Evolutionary conservation across 192 early-diverging fungal genomes (phyloP), one percentile per base, ranked within the genome.

Genomic region (Coemansia sp.): DNA sequence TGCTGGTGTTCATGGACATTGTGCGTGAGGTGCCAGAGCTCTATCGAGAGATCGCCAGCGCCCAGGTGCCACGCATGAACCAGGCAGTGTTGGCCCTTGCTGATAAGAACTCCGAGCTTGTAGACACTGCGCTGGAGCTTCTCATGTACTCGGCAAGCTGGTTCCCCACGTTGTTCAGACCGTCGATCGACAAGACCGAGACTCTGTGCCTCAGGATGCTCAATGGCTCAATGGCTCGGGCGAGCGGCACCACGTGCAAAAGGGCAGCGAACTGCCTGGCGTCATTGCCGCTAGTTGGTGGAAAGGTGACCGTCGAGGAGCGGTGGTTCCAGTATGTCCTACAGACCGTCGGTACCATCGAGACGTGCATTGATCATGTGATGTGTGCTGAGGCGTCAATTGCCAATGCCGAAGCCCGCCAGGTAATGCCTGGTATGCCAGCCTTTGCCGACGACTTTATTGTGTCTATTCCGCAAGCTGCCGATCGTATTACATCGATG

Each of bases 151-250:
- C 77, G 11, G 76, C 75, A 4, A 66, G 66, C 61, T 84, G 78
- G 76, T 84, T 74, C 69, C 82, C 82, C 3, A 74, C 72, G 14
- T 66, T 76, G 51, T 80, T 80, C 61, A 74, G 82, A 4, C 77
- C 82, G 37, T 74, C 70, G 10, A 64, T 75, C n/a, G 74, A 76
- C 66, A 84, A 80, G 46, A 67, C 74, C 9, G 75, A 73, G 66
- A 42, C 74, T 37, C 59, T 84, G 15, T 84, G 77, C 34, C 62
- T 84, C 12, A 64, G 66, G 3, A 3, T 72, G n/a, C 58, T 84
- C 14, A 67, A 65, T 34, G 76, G 67, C 21, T 46, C 66, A 0
- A 34, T 39, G 15, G 62, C 58, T 7, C 63, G 66, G 5, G 15
- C 61, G 3, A 21, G 39, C 4, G 46, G 65, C 0, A 53, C 61